phyloP scores from a whole-genome alignment of 257 asterid genomes.

The Catharanthus roseus region DNA sequence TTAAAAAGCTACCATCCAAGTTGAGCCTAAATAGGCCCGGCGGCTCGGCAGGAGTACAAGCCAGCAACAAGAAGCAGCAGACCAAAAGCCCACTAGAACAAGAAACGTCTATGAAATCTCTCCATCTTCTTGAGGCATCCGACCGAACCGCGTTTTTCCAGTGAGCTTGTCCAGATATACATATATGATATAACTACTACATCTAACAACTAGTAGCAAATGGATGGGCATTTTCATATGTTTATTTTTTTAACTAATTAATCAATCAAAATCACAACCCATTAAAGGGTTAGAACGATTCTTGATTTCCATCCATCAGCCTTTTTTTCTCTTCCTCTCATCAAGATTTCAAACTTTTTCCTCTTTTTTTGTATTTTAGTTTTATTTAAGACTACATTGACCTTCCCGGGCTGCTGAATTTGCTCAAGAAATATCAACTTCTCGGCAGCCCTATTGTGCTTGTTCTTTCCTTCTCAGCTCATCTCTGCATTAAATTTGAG shows the following conservation, averaged over 20 bases:
- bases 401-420: conserved; percentile 18
- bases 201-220: neutral
- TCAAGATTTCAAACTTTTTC: conserved; percentile 42
- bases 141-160: neutral
- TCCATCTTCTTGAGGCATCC: neutral
- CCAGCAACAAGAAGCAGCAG: no score
- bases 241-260: no score
- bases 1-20: no score
- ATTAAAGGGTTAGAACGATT: conserved; percentile 21
- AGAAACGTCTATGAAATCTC: neutral
- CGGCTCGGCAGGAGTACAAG: no score
- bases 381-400: conserved; percentile 17
- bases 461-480: conserved; percentile 2
- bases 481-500: neutral
- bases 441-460: neutral
- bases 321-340: conserved; percentile 26
- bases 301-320: conserved; percentile 7
- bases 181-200: no score
- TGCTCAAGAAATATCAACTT: conserved; percentile 13
- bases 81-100: neutral
- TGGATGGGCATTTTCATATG: neutral
- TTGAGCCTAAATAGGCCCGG: no score
- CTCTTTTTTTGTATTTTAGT: conserved; percentile 9
- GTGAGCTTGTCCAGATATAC: neutral
- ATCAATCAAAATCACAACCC: neutral